phyloP scores from a whole-genome alignment of 1,284 basidiomycete species.

The Ceratobasidium theobromae region DNA sequence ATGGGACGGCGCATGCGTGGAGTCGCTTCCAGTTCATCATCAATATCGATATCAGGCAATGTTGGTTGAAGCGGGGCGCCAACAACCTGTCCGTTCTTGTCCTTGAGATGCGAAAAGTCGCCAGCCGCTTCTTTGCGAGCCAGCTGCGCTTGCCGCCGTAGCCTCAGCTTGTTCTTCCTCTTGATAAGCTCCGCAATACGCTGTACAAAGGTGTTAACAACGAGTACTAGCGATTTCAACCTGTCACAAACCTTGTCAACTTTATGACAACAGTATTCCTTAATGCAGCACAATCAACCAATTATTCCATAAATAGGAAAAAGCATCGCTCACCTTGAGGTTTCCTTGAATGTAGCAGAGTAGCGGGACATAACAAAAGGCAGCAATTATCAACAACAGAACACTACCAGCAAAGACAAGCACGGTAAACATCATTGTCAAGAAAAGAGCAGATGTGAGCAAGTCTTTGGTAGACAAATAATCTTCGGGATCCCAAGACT shows the following conservation, averaged over 20 bases:
- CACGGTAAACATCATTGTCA: conserved; percentile 90
- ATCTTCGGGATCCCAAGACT: conserved; percentile 64
- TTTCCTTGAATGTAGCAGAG: conserved; percentile 95
- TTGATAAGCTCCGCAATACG: conserved; percentile 94
- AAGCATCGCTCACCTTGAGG: conserved; percentile 63
- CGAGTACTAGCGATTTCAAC: conserved; percentile 1
- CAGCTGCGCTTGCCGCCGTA: conserved; percentile 76
- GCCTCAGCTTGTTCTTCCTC: conserved; percentile 83
- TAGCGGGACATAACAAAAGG: conserved; percentile 86
- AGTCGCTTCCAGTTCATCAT: conserved; percentile 56
- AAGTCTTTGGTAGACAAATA: conserved; percentile 65
- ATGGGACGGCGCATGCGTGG: conserved; percentile 3
- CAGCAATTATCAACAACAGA: conserved; percentile 79
- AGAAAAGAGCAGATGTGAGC: conserved; percentile 80
- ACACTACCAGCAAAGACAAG: conserved; percentile 84
- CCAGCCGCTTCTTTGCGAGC: conserved; percentile 90
- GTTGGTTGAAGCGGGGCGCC: conserved; percentile 92
- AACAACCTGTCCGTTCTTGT: conserved; percentile 86
- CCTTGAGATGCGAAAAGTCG: conserved; percentile 88
- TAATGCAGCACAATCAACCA: conserved; percentile 11
- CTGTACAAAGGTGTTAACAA: conserved; percentile 44
- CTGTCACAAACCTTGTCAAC: conserved; percentile 78
- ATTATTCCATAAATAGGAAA: conserved; percentile 13
- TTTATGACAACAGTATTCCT: conserved; percentile 99
- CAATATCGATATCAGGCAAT: conserved; percentile 85